Evolutionary conservation across 1,284 basidiomycete genomes (phyloP).

Genomic region (Malassezia cuniculi): DNA sequence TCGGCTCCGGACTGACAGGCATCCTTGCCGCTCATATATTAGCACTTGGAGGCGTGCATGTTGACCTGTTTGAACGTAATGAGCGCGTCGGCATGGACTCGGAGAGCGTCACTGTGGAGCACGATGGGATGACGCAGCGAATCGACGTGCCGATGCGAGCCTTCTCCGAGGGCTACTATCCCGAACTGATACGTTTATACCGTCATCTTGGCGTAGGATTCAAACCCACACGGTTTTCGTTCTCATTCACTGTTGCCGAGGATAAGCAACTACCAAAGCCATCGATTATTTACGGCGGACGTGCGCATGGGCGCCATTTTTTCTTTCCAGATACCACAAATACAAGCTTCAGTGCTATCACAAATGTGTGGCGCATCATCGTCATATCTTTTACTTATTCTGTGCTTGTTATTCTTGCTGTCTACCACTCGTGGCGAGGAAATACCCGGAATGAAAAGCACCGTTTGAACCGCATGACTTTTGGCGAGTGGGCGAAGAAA

Average conservation of each 20-base stretch:
- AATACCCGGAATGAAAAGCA: constrained; percentile 25
- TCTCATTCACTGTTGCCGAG: constrained; percentile 21
- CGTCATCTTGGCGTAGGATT: constrained; percentile 20
- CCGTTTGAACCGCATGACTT: constrained; percentile 15
- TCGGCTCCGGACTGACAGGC: constrained; percentile 77
- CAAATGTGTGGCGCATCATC: too few species aligned
- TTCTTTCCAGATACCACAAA: too few species aligned
- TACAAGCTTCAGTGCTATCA: too few species aligned
- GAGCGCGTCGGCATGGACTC: constrained; percentile 34
- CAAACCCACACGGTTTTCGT: constrained; percentile 27
- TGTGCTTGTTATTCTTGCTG: constrained; percentile 21
- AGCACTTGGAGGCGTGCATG: constrained; percentile 12
- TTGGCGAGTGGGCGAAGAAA: constrained; percentile 8
- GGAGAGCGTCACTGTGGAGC: constrained; percentile 27
- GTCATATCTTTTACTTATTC: constrained; percentile 28
- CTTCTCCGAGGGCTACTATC: constrained; percentile 41
- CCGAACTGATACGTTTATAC: constrained; percentile 30
- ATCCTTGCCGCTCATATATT: constrained; percentile 77
- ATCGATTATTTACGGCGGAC: constrained; percentile 3
- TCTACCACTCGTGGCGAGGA: constrained; percentile 21
- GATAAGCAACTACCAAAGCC: not conserved
- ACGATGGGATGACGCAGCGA: constrained; percentile 7
- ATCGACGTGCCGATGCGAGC: constrained; percentile 42
- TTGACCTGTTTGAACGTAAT: constrained; percentile 34
- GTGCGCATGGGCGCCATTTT: constrained; percentile 6